Evolutionary conservation across 2,329 filamentous ascomycete species (phyloP).

Genomic region (Teratosphaeria pseudoeucalypti): DNA sequence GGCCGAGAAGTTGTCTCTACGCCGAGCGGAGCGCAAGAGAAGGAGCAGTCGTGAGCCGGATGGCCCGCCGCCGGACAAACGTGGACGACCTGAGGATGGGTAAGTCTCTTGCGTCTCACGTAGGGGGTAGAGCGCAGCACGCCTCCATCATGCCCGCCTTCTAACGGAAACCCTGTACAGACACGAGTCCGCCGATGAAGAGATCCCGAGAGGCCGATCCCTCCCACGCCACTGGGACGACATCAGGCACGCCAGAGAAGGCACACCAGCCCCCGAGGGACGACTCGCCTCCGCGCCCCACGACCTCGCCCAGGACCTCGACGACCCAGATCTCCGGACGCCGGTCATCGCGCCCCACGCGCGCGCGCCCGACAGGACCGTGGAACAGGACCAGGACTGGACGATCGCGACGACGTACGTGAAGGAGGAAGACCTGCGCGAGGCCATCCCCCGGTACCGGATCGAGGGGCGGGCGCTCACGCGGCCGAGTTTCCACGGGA

Average conservation of each 20-base stretch:
- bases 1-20: background rate
- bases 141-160: background rate
- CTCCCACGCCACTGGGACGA: background rate
- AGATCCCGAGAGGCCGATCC: background rate
- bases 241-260: background rate
- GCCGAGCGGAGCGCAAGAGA: background rate
- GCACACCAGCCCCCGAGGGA: background rate
- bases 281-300: background rate
- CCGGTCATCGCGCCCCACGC: background rate
- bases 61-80: background rate
- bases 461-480: background rate
- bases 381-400: background rate
- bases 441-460: background rate
- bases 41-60: background rate
- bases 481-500: background rate
- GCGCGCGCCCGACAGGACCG: background rate
- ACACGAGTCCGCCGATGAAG: background rate
- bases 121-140: too few relatives aligned
- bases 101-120: background rate
- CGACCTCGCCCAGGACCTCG: background rate
- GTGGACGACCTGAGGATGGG: background rate
- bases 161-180: background rate
- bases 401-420: background rate
- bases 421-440: background rate
- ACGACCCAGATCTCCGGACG: background rate